Percentiles rank a stretch among this genome's conserved stretches.
These are phyloP conservation scores for Pythium brachiatum DNA, from an alignment of 352 stramenopile genomes.

Conservation along the genomic window DNA sequence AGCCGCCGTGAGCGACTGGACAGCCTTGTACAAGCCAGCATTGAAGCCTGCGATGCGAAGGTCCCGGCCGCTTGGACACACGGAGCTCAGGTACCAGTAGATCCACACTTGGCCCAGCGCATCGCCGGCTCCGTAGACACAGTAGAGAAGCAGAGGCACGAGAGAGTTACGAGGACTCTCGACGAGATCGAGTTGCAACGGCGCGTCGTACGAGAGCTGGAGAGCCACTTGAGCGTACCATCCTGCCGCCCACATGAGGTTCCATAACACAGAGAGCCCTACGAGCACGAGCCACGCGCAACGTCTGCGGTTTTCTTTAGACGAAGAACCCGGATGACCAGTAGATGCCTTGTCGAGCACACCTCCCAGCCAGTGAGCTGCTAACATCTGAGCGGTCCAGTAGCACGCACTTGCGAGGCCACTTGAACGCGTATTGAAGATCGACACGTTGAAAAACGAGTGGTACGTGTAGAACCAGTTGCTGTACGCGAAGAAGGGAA, in stretches of 20 bases:
- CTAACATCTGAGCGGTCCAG: constrained; percentile 45
- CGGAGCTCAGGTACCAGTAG: constrained; percentile 76
- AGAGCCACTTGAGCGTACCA: constrained; percentile 27
- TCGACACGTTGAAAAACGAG: constrained; percentile 43
- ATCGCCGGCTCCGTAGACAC: constrained; percentile 70
- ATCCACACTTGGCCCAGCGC: constrained; percentile 73
- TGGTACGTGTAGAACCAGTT: constrained; percentile 77
- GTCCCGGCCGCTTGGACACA: constrained; percentile 31
- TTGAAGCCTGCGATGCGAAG: constrained; percentile 40
- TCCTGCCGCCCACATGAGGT: constrained; percentile 41
- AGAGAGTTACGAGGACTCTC: constrained; percentile 12
- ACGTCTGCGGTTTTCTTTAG: not conserved
- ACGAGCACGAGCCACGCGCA: constrained; percentile 14
- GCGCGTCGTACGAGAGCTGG: constrained; percentile 23
- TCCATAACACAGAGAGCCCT: constrained; percentile 24
- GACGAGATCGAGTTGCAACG: constrained; percentile 28
- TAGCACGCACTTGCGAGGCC: constrained; percentile 40
- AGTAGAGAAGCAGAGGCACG: constrained; percentile 51
- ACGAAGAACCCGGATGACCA: not conserved
- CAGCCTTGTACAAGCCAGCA: constrained; percentile 66
- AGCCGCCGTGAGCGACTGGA: constrained; percentile 44
- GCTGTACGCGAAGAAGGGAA: constrained; percentile 55
- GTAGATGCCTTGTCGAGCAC: constrained; percentile 24
- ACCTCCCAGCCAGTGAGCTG: constrained; percentile 27
- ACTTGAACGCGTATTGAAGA: constrained; percentile 43